phyloP scores from a whole-genome alignment of 2,329 filamentous ascomycete genomes.

The Clonostachys solani region DNA sequence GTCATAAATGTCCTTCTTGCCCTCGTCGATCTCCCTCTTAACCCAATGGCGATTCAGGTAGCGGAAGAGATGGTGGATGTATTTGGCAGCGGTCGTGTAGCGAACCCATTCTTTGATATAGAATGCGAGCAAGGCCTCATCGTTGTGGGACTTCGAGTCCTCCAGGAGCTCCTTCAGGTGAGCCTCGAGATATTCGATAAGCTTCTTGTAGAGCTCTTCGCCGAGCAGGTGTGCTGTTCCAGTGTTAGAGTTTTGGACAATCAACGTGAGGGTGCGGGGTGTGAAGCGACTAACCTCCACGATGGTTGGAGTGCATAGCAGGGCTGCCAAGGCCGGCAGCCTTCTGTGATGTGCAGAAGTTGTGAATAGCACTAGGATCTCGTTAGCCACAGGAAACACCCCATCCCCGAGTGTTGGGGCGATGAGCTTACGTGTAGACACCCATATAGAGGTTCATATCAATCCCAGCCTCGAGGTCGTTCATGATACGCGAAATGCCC shows the following conservation, averaged over 20 bases:
- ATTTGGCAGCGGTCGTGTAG: constrained; percentile 93
- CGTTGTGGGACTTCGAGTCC: constrained; percentile 73
- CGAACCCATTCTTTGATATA: constrained; percentile 97
- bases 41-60: constrained; percentile 99
- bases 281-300: constrained; percentile 53
- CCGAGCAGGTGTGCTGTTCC: constrained; percentile 82
- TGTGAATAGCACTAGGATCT: constrained; percentile 74
- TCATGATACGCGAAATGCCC: constrained; percentile 91
- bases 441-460: constrained; percentile 98
- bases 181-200: constrained; percentile 76
- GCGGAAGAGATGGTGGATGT: constrained; percentile 93
- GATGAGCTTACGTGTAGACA: constrained; percentile 70
- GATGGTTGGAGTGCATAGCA: constrained; percentile 31
- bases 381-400: neutral
- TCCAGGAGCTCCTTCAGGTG: constrained; percentile 71
- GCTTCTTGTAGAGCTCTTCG: constrained; percentile 90
- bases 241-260: neutral
- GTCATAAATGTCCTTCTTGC: constrained; percentile 97
- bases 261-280: neutral
- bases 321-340: constrained; percentile 57
- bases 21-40: constrained; percentile 97
- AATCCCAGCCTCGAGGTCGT: constrained; percentile 83
- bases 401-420: neutral
- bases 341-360: constrained; percentile 98
- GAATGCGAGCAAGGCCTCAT: constrained; percentile 85